Evolutionary conservation across 306 rosid species (phyloP), one percentile per base, ranked within the genome.

Genomic region (Vigna hirtella): DNA sequence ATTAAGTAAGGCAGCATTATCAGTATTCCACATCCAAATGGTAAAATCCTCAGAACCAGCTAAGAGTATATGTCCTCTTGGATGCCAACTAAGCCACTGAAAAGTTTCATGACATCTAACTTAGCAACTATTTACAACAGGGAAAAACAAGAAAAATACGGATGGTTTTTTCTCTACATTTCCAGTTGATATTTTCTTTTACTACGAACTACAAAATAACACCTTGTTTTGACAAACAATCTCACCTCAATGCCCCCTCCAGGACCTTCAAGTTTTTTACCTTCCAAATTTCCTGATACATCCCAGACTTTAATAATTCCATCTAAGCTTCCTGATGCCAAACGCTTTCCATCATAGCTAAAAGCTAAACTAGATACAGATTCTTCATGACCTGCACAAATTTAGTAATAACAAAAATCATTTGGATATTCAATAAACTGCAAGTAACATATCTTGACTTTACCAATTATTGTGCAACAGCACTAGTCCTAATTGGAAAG

Each of bases 61-160:
- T 79, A 95, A 80, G 69, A 95, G 86, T 57, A 88, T 32, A 79
- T 88, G 92, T 68, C 96, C 98, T 80, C 87, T 89, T 26, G 99
- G 98, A 87, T 95, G 96, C 99, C 99, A 95, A 79, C 81, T 83
- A 47, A 95, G 83, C 99, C 99, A 95, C 99, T 95, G 85, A 77
- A 76, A 86, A 77, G 55, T 69, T 76, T 83, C 58, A 82, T 12
- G 17, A 42, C n/a, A 85, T 80, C 18, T 38, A 72, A 78, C 56
- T 65, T 14, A 67, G 79, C 9, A 78, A 78, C 51, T 36, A 63
- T 36, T 5, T 20, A 58, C 16, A n/a, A 47, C 13, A 80, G 14
- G 16, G 49, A 38, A 10, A 75, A 11, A 16, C 42, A 56, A 68
- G 56, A 83, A 15, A 67, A 24, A 3, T 24, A 48, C 26, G 15